Conservation (phyloP, 2,329 filamentous ascomycete species). For the Apiospora saccharicola region DNA sequence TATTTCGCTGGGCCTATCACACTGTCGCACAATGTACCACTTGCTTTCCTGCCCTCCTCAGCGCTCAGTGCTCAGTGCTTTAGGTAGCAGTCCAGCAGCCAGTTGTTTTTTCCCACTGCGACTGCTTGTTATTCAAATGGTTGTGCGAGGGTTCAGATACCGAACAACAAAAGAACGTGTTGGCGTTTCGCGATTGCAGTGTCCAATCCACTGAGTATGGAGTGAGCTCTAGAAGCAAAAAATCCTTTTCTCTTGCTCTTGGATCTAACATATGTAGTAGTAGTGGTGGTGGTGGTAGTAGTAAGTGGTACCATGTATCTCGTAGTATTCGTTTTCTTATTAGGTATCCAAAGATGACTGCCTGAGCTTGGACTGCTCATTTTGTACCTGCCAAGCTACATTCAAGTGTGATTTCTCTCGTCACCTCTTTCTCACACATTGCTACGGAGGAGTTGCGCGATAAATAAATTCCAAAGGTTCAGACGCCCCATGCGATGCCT, state of each 20-base stretch:
- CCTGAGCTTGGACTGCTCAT: too few relatives aligned
- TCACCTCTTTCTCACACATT: neutral
- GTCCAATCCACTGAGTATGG: neutral
- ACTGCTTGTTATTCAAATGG: neutral
- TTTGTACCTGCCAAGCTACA: neutral
- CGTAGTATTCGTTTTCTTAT: slow-evolving; percentile 4
- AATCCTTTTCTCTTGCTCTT: neutral
- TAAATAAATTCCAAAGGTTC: neutral
- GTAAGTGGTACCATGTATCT: too few relatives aligned
- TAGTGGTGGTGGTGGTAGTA: neutral
- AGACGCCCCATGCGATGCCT: neutral
- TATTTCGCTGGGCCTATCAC: slow-evolving; percentile 25
- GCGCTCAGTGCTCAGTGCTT: neutral
- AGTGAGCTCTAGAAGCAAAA: neutral
- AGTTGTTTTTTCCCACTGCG: neutral
- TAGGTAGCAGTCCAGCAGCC: neutral
- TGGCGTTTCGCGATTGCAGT: slow-evolving; percentile 13
- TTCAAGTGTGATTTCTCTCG: neutral
- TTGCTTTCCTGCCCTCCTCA: neutral
- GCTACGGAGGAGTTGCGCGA: neutral
- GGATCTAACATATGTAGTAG: neutral
- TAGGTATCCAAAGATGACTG: too few relatives aligned
- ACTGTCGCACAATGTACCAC: slow-evolving; percentile 13
- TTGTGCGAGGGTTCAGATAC: slow-evolving; percentile 15
- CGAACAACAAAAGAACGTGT: slow-evolving; percentile 5